Evolutionary conservation across 1,284 basidiomycete species (phyloP).

Genomic region (Takashimella tepidaria): DNA sequence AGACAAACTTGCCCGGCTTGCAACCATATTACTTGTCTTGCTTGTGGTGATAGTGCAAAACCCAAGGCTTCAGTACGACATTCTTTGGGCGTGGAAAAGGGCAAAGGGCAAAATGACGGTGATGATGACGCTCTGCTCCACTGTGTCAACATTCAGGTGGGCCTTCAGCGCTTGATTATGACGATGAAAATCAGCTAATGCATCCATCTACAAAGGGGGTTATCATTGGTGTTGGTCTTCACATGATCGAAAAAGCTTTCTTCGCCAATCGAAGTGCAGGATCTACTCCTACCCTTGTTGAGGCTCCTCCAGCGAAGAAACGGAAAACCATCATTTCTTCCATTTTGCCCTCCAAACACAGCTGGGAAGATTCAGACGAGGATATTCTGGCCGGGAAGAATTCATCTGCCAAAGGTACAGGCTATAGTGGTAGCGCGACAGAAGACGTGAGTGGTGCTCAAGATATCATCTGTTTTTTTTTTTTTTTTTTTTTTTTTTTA

Average conservation of each 20-base stretch:
- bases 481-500: slow-evolving; percentile 10
- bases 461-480: too few species aligned
- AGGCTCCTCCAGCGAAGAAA: slow-evolving; percentile 52
- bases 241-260: slow-evolving; percentile 42
- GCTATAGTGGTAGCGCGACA: slow-evolving; percentile 70
- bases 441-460: slow-evolving; percentile 74
- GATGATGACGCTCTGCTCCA: slow-evolving; percentile 66
- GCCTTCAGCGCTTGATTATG: slow-evolving; percentile 2
- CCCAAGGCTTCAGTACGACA: background rate
- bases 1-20: slow-evolving; percentile 62
- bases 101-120: slow-evolving; percentile 4
- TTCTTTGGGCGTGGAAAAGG: slow-evolving; percentile 5
- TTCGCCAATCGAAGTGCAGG: background rate
- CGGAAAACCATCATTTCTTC: slow-evolving; percentile 11
- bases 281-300: background rate
- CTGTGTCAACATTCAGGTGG: slow-evolving; percentile 65
- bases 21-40: slow-evolving; percentile 65
- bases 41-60: slow-evolving; percentile 62
- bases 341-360: background rate
- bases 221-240: slow-evolving; percentile 75
- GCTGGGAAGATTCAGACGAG: slow-evolving; percentile 31
- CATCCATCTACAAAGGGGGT: slow-evolving; percentile 59
- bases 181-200: background rate
- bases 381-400: slow-evolving; percentile 20
- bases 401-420: slow-evolving; percentile 65